Evolutionary conservation across 2,329 filamentous ascomycete genomes (phyloP), one percentile per base, ranked within the genome.

Genomic region (Talaromyces sp.): DNA sequence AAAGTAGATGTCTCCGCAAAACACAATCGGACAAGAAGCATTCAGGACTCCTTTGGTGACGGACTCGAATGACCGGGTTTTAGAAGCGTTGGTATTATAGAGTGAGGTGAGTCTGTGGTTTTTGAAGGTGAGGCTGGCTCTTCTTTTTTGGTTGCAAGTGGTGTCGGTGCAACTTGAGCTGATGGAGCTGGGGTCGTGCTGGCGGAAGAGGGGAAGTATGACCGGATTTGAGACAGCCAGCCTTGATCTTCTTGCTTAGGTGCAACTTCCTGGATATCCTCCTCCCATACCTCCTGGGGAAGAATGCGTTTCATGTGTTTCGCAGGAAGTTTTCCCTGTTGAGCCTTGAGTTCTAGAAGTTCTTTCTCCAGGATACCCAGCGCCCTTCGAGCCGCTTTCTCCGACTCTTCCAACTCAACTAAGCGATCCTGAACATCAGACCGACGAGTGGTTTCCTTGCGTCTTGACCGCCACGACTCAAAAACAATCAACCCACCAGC

Each of bases 401-500:
- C 79, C 1, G 79, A 81, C 63, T 83, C 77, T 72, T 88, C 85
- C 2, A 90, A 73, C 65, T 85, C 83, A 50, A 82, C 81, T 13
- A 90, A 70, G 24, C 86, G 79, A 64, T 88, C 86, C 1, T 83
- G 81, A 3, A 90, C 84, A 66, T 87, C 85, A 64, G 88, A 86
- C 63, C 87, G 77, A 57, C 86, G 79, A 24, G 81, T 84, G 58
- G 78, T 83, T 67, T 87, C 87, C 72, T 90, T 90, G 66, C 84
- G 80, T 61, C 86, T 79, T 35, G 85, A 84, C 63, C 87, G 78
- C 82, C 83, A 86, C 22, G 84, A 83, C 71, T 90, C 88, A 62
- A 86, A 86, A 0, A 90, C 74, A 52, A 90, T 86, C 66, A 90
- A 75, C 0, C 84, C 79, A 6, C 85, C 87, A 1, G 85, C 88